Evolutionary conservation across 805 yeast genomes (phyloP).

Genomic region (Grigorovia yakushimaensis): DNA sequence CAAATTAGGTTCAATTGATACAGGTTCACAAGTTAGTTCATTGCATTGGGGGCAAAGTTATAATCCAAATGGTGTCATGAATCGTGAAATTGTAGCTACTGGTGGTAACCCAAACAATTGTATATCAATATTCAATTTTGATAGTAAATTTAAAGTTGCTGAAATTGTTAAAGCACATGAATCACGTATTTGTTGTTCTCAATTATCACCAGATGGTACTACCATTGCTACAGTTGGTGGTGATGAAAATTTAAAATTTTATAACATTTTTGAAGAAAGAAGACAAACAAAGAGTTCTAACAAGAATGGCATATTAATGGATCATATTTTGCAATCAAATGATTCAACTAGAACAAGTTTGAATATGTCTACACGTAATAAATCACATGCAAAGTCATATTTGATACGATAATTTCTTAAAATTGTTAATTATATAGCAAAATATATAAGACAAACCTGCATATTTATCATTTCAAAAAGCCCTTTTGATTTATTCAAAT

Average conservation of each 20-base stretch:
- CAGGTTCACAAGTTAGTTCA: conserved; percentile 92
- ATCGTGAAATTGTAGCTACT: conserved; percentile 74
- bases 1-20: conserved; percentile 73
- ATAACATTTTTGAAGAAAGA: conserved; percentile 71
- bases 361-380: not conserved
- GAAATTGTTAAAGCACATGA: conserved; percentile 84
- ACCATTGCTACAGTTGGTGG: conserved; percentile 92
- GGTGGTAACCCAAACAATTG: conserved; percentile 90
- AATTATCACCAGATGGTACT: conserved; percentile 81
- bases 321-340: conserved; percentile 7
- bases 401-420: not conserved
- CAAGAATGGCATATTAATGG: conserved; percentile 16
- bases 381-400: not conserved
- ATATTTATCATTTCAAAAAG: no score
- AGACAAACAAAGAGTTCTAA: conserved; percentile 30
- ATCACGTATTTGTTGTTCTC: conserved; percentile 71
- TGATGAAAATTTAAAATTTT: conserved; percentile 91
- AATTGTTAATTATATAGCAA: no score
- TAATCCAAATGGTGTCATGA: conserved; percentile 20
- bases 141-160: conserved; percentile 77
- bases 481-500: no score
- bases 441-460: no score
- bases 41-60: conserved; percentile 72
- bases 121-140: conserved; percentile 75
- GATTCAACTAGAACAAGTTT: not conserved